Evolutionary conservation across 75 land plant genomes (phyloP).

Genomic region (Pinus taeda): DNA sequence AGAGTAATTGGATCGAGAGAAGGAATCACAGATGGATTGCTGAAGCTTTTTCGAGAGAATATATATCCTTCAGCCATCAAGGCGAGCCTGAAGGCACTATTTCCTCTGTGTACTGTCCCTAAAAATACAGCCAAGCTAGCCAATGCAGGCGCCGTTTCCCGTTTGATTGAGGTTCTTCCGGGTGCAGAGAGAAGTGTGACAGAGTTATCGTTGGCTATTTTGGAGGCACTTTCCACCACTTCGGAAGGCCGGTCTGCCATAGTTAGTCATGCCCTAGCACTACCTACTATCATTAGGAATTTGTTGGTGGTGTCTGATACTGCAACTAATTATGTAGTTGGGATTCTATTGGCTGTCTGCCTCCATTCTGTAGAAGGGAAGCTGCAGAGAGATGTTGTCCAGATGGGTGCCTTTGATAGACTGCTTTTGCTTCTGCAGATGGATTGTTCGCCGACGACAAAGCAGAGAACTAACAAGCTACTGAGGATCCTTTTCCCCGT

Average conservation of each 20-base stretch:
- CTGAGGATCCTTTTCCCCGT: constrained; percentile 23
- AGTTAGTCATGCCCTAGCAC: constrained; percentile 26
- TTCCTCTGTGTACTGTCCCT: neutral
- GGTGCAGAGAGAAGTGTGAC: constrained; percentile 6
- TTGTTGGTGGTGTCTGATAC: constrained; percentile 23
- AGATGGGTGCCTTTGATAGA: constrained; percentile 38
- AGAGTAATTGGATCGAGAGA: neutral
- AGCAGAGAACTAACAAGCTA: constrained; percentile 40
- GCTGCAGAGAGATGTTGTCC: constrained; percentile 30
- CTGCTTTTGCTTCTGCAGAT: constrained; percentile 50
- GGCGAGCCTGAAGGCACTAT: neutral
- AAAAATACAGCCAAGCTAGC: neutral
- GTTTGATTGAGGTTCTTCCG: constrained; percentile 18
- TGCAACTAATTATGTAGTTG: constrained; percentile 20
- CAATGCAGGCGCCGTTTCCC: constrained; percentile 23
- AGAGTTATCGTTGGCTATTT: constrained; percentile 15
- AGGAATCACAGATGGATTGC: neutral
- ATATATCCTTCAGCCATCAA: neutral
- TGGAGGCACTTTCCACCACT: constrained; percentile 39
- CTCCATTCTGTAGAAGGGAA: constrained; percentile 11
- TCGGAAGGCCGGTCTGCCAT: constrained; percentile 48
- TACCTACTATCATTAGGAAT: constrained; percentile 31
- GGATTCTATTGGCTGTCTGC: constrained; percentile 16
- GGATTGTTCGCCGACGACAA: constrained; percentile 28
- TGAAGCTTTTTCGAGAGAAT: neutral